Percentiles rank a stretch among this genome's conserved stretches.
Evolutionary conservation across 441 rosid species (phyloP).

Genomic region (Adansonia gregorii): DNA sequence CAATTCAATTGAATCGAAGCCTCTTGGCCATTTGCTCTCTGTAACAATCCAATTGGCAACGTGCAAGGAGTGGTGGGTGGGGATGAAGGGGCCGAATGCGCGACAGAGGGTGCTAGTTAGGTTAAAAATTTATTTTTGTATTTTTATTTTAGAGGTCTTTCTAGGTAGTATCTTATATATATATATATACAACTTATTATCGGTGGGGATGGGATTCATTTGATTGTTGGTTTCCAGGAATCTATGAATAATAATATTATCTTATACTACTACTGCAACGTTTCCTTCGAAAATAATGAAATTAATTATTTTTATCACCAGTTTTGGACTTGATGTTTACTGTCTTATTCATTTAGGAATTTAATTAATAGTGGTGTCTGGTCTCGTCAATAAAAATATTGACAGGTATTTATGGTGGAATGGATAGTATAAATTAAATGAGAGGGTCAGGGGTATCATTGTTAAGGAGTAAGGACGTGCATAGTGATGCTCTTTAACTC

Average conservation of each 20-base stretch:
- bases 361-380: background rate
- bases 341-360: background rate
- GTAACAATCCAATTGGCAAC: background rate
- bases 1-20: background rate
- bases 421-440: slow-evolving; percentile 19
- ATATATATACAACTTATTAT: no score
- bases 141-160: background rate
- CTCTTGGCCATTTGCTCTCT: background rate
- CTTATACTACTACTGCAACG: slow-evolving; percentile 23
- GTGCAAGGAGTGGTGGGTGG: background rate
- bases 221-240: slow-evolving; percentile 20
- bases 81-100: background rate
- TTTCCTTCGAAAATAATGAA: slow-evolving; percentile 33
- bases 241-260: background rate
- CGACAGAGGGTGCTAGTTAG: background rate
- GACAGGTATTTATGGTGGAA: background rate
- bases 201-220: slow-evolving; percentile 39
- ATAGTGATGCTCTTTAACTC: background rate
- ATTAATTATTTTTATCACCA: slow-evolving; percentile 15
- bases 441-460: background rate
- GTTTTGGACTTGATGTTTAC: background rate
- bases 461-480: background rate
- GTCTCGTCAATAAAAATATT: background rate
- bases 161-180: no score
- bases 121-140: background rate